phyloP scores from a whole-genome alignment of 2,329 filamentous ascomycete species.

The Fusarium buharicum region DNA sequence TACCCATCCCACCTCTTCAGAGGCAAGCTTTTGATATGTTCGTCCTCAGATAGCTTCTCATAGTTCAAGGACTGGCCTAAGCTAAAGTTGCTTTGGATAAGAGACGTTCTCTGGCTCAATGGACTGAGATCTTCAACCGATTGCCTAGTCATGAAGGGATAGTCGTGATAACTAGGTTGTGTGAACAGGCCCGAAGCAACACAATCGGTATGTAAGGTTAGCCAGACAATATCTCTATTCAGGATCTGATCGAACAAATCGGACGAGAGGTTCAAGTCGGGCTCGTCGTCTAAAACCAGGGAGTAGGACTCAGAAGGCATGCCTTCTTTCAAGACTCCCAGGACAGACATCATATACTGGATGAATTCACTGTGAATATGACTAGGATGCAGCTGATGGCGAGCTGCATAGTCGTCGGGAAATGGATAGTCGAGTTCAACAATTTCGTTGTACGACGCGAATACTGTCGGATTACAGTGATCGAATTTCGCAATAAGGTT shows the following conservation, averaged over 20 bases:
- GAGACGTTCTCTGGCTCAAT: background rate
- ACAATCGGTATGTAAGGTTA: background rate
- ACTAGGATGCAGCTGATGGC: too few species aligned
- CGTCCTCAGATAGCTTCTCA: background rate
- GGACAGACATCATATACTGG: background rate
- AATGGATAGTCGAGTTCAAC: too few species aligned
- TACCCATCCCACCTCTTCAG: background rate
- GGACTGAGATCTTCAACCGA: background rate
- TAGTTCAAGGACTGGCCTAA: constrained; percentile 3
- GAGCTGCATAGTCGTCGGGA: too few species aligned
- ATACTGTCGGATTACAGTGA: too few species aligned
- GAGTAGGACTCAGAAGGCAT: constrained; percentile 7
- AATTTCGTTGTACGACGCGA: too few species aligned
- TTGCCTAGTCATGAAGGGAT: background rate
- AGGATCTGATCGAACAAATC: background rate
- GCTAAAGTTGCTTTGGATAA: constrained; percentile 16
- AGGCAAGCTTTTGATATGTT: background rate
- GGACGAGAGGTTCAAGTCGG: background rate
- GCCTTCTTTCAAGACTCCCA: background rate
- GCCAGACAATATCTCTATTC: background rate
- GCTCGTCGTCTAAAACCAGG: constrained; percentile 3
- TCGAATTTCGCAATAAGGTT: too few species aligned
- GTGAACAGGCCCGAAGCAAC: background rate
- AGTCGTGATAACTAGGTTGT: fast-evolving
- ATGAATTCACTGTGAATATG: background rate